Evolutionary conservation across 768 basidiomycete genomes (phyloP), one percentile per base, ranked within the genome.

Genomic region (Boletus bicolor): DNA sequence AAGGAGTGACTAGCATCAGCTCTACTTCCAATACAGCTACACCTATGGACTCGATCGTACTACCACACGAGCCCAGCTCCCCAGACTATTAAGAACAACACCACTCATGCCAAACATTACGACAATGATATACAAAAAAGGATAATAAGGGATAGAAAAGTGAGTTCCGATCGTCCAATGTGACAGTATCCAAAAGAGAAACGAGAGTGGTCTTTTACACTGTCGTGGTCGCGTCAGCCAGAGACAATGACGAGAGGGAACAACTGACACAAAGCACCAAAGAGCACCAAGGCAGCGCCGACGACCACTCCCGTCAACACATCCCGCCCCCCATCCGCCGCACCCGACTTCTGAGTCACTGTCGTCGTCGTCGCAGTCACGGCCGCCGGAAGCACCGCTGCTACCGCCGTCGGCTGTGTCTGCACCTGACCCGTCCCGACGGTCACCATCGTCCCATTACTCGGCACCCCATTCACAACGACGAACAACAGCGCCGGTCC

Each of bases 401-500:
- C 77, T 1, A 72, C 57, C 4, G 68, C 58, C 0, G 75, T 80
- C 2, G 87, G 79, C 68, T 97, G 95, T 2, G 71, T 72, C 47
- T 84, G 91, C n/a, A 96, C 77, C 51, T 82, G 69, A 1, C 95
- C 94, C 53, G 76, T 85, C 5, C 95, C 95, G 26, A 93, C 78
- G 54, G 84, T 90, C 52, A 95, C 79, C 70, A 80, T 81, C 11
- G 83, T 81, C 2, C 88, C 94, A 56, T 85, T 86, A 50, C 85
- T 87, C 3, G 94, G 95, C 12, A 97, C 82, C 39, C 92, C 93
- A 59, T 87, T 79, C 58, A 98, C 81, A 36, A 84, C 87, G 55
- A 95, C 89, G 65, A 84, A 97, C 57, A 95, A 56, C 59, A 94
- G 76, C 0, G 82, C 89, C 8, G 95, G 94, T 6, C 95, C 95